Percentiles rank a stretch among this genome's conserved stretches.
These are phyloP conservation scores for Brassica balearica DNA, from an alignment of 441 rosid genomes.

Conservation along the genomic window DNA sequence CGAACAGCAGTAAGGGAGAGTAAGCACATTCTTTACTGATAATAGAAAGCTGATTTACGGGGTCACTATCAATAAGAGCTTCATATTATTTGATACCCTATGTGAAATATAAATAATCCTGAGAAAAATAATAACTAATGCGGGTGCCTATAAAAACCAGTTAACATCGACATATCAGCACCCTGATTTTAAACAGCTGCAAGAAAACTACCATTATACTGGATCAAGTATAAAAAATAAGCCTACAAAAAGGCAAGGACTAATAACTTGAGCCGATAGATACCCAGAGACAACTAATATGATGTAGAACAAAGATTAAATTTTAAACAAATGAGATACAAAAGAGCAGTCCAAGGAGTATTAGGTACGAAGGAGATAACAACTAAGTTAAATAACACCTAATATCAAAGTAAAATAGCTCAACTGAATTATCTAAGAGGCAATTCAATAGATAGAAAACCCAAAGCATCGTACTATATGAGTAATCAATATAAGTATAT, in stretches of 20 bases:
- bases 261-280: conserved; percentile 11
- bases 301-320: conserved; percentile 16
- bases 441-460: neutral
- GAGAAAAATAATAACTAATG: conserved; percentile 18
- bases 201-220: conserved; percentile 12
- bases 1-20: neutral
- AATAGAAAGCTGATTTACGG: neutral
- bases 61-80: conserved; percentile 15
- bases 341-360: conserved; percentile 12
- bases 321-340: conserved; percentile 21
- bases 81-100: conserved; percentile 4
- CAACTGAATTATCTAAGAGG: conserved; percentile 14
- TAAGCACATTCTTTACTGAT: conserved; percentile 20
- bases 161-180: conserved; percentile 27
- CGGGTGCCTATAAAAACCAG: conserved; percentile 22
- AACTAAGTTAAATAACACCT: conserved; percentile 6
- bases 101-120: neutral
- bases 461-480: neutral
- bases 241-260: neutral
- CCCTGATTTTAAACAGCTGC: conserved; percentile 10
- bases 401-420: neutral
- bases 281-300: conserved; percentile 4
- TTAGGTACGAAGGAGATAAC: conserved; percentile 8
- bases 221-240: neutral
- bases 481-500: conserved; percentile 9